A percentile compares a stretch with the other conserved stretches of the same genome.
phyloP scores from a whole-genome alignment of 2,329 filamentous ascomycete genomes.

The Venturia nashicola region DNA sequence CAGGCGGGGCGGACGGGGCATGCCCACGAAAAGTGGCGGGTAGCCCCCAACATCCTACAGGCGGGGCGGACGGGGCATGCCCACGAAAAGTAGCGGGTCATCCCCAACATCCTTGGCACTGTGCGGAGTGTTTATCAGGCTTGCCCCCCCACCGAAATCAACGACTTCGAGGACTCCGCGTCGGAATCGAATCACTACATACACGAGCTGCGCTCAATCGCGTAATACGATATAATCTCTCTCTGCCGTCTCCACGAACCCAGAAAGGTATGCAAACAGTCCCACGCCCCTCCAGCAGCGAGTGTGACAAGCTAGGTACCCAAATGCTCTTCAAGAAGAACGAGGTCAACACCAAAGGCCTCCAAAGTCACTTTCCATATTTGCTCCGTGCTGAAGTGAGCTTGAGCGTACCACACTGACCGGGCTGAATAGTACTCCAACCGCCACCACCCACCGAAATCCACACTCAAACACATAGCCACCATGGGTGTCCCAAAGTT shows the following conservation, averaged over 20 bases:
- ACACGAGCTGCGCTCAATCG: background rate
- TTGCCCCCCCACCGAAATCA: background rate
- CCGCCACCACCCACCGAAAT: background rate
- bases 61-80: too few species aligned
- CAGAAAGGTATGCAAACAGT: background rate
- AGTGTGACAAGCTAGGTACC: too few species aligned
- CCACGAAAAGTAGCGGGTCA: background rate
- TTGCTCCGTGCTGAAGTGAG: background rate
- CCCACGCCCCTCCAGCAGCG: background rate
- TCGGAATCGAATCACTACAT: slow-evolving; percentile 11
- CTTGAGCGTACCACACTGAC: background rate
- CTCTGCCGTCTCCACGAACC: background rate
- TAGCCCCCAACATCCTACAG: background rate
- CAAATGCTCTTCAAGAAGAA: background rate
- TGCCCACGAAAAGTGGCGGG: background rate
- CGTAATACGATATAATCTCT: background rate
- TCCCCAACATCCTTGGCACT: background rate
- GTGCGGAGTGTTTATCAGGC: background rate
- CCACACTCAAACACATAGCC: slow-evolving; percentile 12
- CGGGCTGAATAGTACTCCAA: background rate
- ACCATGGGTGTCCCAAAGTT: slow-evolving; percentile 74
- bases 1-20: too few species aligned
- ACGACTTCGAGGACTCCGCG: slow-evolving; percentile 12
- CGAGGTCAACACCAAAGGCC: background rate
- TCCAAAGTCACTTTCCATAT: background rate